Base-by-base conservation (phyloP, 768 basidiomycete genomes). In the Mycena rebaudengoi region DNA sequence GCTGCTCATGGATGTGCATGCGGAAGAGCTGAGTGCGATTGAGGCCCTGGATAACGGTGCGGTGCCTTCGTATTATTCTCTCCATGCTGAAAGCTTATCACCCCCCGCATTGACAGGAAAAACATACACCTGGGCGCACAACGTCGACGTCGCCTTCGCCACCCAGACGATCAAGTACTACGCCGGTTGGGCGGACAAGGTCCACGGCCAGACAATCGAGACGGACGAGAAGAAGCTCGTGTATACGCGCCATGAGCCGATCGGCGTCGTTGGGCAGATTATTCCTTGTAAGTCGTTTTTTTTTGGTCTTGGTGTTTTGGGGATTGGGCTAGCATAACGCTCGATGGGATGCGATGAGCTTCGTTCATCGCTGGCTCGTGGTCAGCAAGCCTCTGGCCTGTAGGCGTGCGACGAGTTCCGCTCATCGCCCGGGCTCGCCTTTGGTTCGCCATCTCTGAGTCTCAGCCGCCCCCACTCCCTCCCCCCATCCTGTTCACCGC, bases 131-230 rank as follows among this genome's bases (percentile, higher is more conserved):
- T 80, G 78, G 79, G 80, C 86, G 26, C 83, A 78, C 62, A 75
- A 72, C 41, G 76, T 73, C 3, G 90, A 90, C 67, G 72, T 89
- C 10, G 64, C 73, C 12, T 78, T 78, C 54, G 75, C 84, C 0
- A 80, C 89, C 60, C 78, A 74, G 21, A 79, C 80, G 29, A 74
- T 95, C 67, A 82, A 68, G 62, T 64, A 96, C 79, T 98, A 91
- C 70, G 92, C 88, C 40, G 96, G 95, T 18, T 93, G 92, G 89
- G 92, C 94, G 21, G 95, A 96, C 80, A 97, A 96, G 79, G 77
- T 91, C 54, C 80, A 83, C 5, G 93, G 92, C 6, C 86, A 92
- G 74, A 88, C 87, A 8, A 88, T 94, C 73, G 92, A 95, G 85
- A 89, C 82, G 48, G 76, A 73, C 49, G 81, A 83, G 51, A 68